phyloP scores from a whole-genome alignment of 805 yeast species.

The Metschnikowia santaceciliae region DNA sequence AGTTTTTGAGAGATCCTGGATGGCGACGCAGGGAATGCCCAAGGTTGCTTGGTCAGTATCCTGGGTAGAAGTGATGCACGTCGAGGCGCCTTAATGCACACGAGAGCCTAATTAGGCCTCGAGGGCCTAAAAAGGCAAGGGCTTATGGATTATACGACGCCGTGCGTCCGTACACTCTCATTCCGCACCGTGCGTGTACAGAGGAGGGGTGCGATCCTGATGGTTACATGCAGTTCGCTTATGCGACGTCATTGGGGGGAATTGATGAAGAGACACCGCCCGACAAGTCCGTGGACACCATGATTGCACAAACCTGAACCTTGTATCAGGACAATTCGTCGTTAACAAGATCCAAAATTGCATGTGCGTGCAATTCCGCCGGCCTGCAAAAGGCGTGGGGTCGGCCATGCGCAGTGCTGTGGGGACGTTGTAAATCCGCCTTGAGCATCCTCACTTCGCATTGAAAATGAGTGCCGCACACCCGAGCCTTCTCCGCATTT shows the following conservation, averaged over 20 bases:
- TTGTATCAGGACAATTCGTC: too few species aligned
- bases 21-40: not conserved
- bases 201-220: constrained; percentile 4
- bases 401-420: not conserved
- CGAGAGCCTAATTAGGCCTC: constrained; percentile 6
- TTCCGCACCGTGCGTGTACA: constrained; percentile 7
- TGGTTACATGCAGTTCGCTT: not conserved
- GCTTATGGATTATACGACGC: not conserved
- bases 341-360: not conserved
- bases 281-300: not conserved
- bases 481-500: constrained; percentile 4
- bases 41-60: not conserved
- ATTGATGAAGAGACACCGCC: not conserved
- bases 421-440: constrained; percentile 4
- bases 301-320: too few species aligned
- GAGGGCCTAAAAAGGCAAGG: constrained; percentile 6
- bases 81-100: not conserved
- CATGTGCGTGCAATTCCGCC: not conserved
- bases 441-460: not conserved
- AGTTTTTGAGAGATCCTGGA: not conserved
- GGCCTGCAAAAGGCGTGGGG: not conserved
- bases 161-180: not conserved
- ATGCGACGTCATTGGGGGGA: not conserved
- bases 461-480: not conserved
- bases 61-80: not conserved